phyloP scores from a whole-genome alignment of 2,329 filamentous ascomycete species.

The Cladosporium sp. region DNA sequence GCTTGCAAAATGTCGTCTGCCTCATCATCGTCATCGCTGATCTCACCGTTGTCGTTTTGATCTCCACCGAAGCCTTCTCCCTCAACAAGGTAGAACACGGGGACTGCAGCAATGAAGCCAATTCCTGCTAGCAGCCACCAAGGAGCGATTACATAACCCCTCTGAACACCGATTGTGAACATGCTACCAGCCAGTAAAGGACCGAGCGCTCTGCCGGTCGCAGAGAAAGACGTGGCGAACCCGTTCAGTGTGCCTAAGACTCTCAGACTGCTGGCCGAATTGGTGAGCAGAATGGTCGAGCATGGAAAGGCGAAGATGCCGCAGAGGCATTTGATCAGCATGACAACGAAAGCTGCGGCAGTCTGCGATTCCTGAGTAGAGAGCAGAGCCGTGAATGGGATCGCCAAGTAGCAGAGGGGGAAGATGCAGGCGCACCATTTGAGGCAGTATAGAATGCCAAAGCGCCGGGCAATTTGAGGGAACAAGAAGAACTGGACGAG shows the following conservation, averaged over 20 bases:
- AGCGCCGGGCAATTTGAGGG: constrained; percentile 64
- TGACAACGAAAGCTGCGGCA: constrained; percentile 55
- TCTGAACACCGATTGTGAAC: constrained; percentile 70
- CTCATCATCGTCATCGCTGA: constrained; percentile 32
- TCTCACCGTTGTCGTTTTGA: constrained; percentile 28
- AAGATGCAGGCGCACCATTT: constrained; percentile 60
- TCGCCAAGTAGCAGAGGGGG: constrained; percentile 71
- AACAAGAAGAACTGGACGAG: constrained; percentile 82
- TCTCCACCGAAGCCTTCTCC: constrained; percentile 57
- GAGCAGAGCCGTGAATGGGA: constrained; percentile 70
- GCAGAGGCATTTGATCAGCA: constrained; percentile 67
- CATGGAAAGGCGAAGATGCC: constrained; percentile 86
- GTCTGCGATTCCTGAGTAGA: constrained; percentile 48
- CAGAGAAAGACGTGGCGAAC: constrained; percentile 75
- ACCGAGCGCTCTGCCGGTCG: constrained; percentile 71
- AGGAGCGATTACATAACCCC: constrained; percentile 69
- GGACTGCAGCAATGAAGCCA: constrained; percentile 59
- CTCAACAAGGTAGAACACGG: constrained; percentile 68
- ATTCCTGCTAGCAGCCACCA: constrained; percentile 72
- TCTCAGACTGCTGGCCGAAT: constrained; percentile 67
- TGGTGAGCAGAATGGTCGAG: constrained; percentile 83
- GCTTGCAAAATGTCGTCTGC: constrained; percentile 17
- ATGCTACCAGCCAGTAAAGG: constrained; percentile 66
- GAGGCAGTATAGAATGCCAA: constrained; percentile 69
- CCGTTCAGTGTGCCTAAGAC: constrained; percentile 87